These are phyloP conservation scores for Moelleriella libera DNA, from an alignment of 2,329 filamentous ascomycete genomes.

Conservation along the genomic window DNA sequence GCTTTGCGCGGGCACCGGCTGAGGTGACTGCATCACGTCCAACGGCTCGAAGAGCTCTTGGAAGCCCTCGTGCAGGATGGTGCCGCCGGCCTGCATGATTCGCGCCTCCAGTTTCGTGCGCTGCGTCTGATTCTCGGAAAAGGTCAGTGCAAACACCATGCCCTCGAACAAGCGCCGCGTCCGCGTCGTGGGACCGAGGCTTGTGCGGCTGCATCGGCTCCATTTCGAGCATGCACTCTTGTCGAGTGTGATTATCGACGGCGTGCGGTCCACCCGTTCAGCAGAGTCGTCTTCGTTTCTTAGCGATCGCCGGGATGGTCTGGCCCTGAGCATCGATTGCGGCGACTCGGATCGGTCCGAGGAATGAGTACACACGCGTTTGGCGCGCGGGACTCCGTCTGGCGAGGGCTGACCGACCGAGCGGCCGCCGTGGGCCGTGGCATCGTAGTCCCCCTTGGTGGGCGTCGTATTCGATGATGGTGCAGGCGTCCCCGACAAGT, in stretches of 20 bases:
- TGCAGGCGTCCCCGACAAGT: constrained; percentile 23
- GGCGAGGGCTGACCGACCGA: background rate
- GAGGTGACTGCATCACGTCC: constrained; percentile 16
- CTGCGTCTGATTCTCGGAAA: constrained; percentile 30
- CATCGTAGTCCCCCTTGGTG: constrained; percentile 8
- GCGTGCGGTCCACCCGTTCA: constrained; percentile 31
- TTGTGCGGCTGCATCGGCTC: constrained; percentile 13
- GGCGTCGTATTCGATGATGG: constrained; percentile 22
- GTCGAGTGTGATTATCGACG: constrained; percentile 20
- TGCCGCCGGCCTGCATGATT: constrained; percentile 60
- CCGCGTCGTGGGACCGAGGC: constrained; percentile 11
- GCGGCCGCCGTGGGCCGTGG: too few species aligned
- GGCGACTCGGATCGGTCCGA: constrained; percentile 13
- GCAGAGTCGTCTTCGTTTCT: constrained; percentile 28
- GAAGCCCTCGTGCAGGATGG: constrained; percentile 61
- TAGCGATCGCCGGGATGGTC: constrained; percentile 9
- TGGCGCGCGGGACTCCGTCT: background rate
- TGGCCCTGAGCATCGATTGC: constrained; percentile 10
- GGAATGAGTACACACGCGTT: background rate
- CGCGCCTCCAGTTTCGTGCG: constrained; percentile 36
- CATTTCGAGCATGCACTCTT: constrained; percentile 19
- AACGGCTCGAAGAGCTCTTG: constrained; percentile 58
- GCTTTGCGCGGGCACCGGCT: constrained; percentile 14
- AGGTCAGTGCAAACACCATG: constrained; percentile 83
- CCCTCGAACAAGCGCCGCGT: constrained; percentile 46